Evolutionary conservation across 2,329 filamentous ascomycete genomes (phyloP).

Genomic region (Chalara sp.): DNA sequence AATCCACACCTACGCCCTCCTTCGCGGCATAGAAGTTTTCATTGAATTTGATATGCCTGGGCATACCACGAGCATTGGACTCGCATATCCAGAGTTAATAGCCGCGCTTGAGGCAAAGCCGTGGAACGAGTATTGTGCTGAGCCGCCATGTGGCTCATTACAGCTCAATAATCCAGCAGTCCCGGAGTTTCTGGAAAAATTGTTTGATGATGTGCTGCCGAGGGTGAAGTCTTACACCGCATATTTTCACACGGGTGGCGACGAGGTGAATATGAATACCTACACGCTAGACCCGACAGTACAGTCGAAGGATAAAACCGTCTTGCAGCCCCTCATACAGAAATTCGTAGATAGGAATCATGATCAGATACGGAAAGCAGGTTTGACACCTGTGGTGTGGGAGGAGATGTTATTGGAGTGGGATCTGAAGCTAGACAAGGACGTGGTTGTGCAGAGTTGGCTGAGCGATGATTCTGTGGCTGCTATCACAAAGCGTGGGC

Average conservation of each 20-base stretch:
- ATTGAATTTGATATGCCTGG: constrained; percentile 79
- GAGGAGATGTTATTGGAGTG: constrained; percentile 78
- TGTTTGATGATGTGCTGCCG: constrained; percentile 73
- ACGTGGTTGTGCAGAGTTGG: constrained; percentile 78
- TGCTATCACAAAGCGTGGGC: constrained; percentile 52
- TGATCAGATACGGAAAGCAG: constrained; percentile 52
- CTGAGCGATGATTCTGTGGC: constrained; percentile 54
- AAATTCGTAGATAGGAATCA: constrained; percentile 68
- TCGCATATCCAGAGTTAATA: constrained; percentile 65
- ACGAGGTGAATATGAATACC: constrained; percentile 75
- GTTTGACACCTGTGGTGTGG: constrained; percentile 74
- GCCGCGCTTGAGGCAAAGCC: constrained; percentile 53
- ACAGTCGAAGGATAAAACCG: constrained; percentile 52
- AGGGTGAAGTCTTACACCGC: constrained; percentile 60
- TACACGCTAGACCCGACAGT: constrained; percentile 71
- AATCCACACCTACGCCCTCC: constrained; percentile 64
- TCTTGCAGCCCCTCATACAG: constrained; percentile 72
- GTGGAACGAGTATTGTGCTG: constrained; percentile 51
- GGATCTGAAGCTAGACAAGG: constrained; percentile 64
- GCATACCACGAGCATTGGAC: constrained; percentile 63
- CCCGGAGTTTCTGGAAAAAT: constrained; percentile 60
- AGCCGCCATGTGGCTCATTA: constrained; percentile 63
- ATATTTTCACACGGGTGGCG: constrained; percentile 82
- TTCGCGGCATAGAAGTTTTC: constrained; percentile 64
- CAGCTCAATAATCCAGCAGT: constrained; percentile 70